Evolutionary conservation across 2,329 filamentous ascomycete species (phyloP).

Genomic region (Pezicula carpinea): DNA sequence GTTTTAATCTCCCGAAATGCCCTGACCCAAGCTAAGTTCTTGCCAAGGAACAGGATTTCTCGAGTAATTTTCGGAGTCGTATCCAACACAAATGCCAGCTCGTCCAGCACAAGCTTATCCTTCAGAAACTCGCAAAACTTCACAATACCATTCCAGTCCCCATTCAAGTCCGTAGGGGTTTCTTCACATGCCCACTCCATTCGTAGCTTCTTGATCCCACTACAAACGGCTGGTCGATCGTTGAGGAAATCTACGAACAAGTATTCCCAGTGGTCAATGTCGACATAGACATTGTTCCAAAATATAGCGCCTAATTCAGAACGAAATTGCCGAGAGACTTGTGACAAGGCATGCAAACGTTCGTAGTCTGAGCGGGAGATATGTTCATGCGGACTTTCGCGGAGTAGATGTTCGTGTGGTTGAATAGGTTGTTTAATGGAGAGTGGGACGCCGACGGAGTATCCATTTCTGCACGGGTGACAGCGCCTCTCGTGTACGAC

Average conservation of each 20-base stretch:
- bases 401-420: too few species aligned
- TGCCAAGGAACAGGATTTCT: background rate
- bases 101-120: background rate
- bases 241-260: background rate
- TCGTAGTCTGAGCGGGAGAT: background rate
- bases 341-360: background rate
- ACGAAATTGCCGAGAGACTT: background rate
- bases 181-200: background rate
- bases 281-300: slow-evolving; percentile 1
- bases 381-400: background rate
- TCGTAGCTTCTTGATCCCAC: background rate
- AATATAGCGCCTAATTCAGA: background rate
- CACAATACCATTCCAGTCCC: background rate
- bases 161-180: background rate
- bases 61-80: background rate
- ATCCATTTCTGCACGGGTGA: background rate
- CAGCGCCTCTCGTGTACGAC: background rate
- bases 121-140: background rate
- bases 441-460: background rate
- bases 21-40: background rate
- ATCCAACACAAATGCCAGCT: background rate
- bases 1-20: background rate
- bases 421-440: background rate
- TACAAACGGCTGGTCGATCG: background rate
- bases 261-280: slow-evolving; percentile 2